Evolutionary conservation across 495 filamentous ascomycete genomes (phyloP).

Genomic region (Lophiotrema nucula): DNA sequence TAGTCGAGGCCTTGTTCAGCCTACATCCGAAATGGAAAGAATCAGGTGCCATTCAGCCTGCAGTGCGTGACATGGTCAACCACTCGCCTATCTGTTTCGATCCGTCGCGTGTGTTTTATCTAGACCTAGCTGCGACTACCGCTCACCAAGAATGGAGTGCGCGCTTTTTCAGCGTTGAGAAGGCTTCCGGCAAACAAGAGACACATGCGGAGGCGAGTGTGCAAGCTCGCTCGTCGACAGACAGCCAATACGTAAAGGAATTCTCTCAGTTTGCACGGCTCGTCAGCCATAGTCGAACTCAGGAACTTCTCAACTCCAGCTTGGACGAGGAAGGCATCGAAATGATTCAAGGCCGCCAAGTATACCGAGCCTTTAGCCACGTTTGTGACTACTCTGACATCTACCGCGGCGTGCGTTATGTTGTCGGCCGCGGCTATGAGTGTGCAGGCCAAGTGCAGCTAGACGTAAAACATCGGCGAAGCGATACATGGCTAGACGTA

Average conservation of each 20-base stretch:
- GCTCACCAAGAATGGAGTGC: no score
- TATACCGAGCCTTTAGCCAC: constrained; percentile 50
- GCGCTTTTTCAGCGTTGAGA: no score
- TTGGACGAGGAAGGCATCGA: constrained; percentile 42
- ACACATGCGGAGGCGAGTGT: no score
- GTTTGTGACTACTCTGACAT: constrained; percentile 51
- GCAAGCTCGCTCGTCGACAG: no score
- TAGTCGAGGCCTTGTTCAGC: constrained; percentile 49
- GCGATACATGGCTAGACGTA: constrained; percentile 45
- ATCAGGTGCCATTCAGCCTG: constrained; percentile 34
- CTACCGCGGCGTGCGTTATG: constrained; percentile 48
- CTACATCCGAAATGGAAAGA: constrained; percentile 41
- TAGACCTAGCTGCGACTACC: no score
- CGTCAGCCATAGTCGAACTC: no score
- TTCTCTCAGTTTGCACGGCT: no score
- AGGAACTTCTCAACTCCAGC: no score
- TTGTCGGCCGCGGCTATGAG: constrained; percentile 47
- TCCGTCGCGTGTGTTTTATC: no score
- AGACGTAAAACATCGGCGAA: constrained; percentile 41
- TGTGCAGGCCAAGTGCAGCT: constrained; percentile 50
- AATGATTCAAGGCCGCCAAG: constrained; percentile 50
- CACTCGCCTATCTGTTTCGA: constrained; percentile 47
- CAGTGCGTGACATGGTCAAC: constrained; percentile 43
- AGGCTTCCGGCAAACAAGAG: no score
- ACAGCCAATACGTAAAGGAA: no score